A percentile compares a stretch with the other conserved stretches of the same genome.
Conservation (phyloP, 768 basidiomycete genomes). For the Xerocomellus amylosporus region DNA sequence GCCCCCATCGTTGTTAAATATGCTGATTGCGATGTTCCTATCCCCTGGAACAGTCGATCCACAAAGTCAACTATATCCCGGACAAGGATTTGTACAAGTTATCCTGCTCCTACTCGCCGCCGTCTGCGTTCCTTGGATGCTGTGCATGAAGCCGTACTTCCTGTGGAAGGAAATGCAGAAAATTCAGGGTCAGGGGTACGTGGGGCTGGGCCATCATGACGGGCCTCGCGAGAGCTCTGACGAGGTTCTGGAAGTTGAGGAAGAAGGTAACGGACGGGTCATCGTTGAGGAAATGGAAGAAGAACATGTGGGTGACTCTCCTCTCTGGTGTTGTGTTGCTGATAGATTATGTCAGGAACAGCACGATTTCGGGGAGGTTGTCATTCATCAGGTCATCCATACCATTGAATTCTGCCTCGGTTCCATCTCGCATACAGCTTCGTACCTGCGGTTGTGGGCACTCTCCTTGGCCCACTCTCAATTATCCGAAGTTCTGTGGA, state of each 20-base stretch:
- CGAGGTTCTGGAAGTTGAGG: constrained; percentile 68
- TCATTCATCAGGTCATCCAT: constrained; percentile 97
- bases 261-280: constrained; percentile 74
- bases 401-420: constrained; percentile 99
- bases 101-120: constrained; percentile 73
- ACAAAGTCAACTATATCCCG: constrained; percentile 71
- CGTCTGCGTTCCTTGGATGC: constrained; percentile 93
- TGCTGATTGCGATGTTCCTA: constrained; percentile 96
- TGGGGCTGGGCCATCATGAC: constrained; percentile 59
- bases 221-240: constrained; percentile 56
- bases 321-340: constrained; percentile 3
- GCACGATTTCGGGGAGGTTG: constrained; percentile 91
- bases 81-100: constrained; percentile 83
- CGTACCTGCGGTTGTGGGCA: constrained; percentile 93
- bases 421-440: constrained; percentile 96
- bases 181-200: constrained; percentile 82
- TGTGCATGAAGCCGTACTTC: constrained; percentile 89
- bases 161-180: constrained; percentile 86
- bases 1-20: constrained; percentile 91
- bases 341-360: constrained; percentile 50
- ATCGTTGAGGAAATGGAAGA: constrained; percentile 68
- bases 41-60: constrained; percentile 77
- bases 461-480: constrained; percentile 97
- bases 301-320: constrained; percentile 59
- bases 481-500: constrained; percentile 90